phyloP scores from a whole-genome alignment of 2,329 filamentous ascomycete species.

The Aspergillus amoenus region DNA sequence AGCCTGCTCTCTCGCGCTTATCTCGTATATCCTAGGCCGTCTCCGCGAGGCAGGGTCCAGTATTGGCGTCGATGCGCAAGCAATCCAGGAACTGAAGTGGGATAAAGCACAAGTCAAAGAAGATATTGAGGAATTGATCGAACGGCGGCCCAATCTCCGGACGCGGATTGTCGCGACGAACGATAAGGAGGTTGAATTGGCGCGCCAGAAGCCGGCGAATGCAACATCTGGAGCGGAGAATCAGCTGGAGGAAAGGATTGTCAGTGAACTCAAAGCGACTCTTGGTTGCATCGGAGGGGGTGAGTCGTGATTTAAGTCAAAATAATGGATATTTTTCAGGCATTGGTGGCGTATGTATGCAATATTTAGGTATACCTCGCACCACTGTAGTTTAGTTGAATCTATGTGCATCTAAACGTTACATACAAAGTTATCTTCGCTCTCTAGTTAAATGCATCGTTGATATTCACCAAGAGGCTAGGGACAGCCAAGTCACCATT shows the following conservation, averaged over 20 bases:
- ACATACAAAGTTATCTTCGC: neutral
- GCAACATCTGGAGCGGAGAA: constrained; percentile 56
- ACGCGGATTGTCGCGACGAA: constrained; percentile 72
- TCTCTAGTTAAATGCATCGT: neutral
- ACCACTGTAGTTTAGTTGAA: neutral
- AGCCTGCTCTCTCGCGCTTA: constrained; percentile 73
- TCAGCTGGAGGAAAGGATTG: constrained; percentile 72
- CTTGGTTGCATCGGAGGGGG: constrained; percentile 42
- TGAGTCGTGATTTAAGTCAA: constrained; percentile 30
- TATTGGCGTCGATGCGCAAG: constrained; percentile 55
- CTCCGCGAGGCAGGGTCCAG: constrained; percentile 66
- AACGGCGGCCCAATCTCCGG: constrained; percentile 65
- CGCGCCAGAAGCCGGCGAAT: constrained; percentile 42
- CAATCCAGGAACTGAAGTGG: constrained; percentile 73
- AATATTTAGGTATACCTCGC: neutral
- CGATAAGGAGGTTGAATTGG: constrained; percentile 67
- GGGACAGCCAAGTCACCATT: neutral
- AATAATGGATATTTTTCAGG: neutral
- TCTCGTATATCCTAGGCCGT: constrained; percentile 69
- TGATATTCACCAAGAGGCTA: no score
- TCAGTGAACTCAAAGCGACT: constrained; percentile 64
- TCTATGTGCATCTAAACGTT: neutral
- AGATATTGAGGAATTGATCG: constrained; percentile 79
- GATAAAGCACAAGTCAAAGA: constrained; percentile 71
- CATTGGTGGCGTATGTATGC: constrained; percentile 5